Conservation (phyloP, 2,329 filamentous ascomycete genomes). For the Ophiostoma ulmi region DNA sequence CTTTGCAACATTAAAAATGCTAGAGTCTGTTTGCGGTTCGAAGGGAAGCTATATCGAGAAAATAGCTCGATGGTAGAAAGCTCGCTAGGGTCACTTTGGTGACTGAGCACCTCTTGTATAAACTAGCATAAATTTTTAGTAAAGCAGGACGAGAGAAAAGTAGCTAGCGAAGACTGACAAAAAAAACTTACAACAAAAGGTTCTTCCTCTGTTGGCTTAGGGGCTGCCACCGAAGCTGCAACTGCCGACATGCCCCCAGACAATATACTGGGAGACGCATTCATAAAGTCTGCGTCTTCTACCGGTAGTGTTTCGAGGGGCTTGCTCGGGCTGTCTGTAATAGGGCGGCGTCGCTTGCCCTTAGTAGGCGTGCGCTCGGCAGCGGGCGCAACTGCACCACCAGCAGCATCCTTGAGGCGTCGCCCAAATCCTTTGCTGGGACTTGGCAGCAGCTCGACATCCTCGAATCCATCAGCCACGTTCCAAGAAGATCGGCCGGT, state of each 20-base stretch:
- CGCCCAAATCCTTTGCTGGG: constrained; percentile 47
- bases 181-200: constrained; percentile 43
- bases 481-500: constrained; percentile 47
- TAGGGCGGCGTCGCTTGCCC: constrained; percentile 63
- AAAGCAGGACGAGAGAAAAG: no score
- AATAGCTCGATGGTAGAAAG: constrained; percentile 64
- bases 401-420: constrained; percentile 37
- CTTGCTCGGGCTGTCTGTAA: constrained; percentile 61
- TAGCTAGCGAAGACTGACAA: neutral
- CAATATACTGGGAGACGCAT: neutral
- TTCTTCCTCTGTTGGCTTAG: constrained; percentile 24
- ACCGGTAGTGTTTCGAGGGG: constrained; percentile 48
- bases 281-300: constrained; percentile 17
- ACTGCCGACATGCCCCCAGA: neutral
- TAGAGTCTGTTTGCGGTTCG: constrained; percentile 58
- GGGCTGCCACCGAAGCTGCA: neutral
- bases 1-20: constrained; percentile 63
- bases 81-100: constrained; percentile 50
- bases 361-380: constrained; percentile 59
- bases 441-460: constrained; percentile 53
- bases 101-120: constrained; percentile 59
- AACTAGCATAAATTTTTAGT: constrained; percentile 38
- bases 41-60: constrained; percentile 60
- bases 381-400: constrained; percentile 42
- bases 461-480: constrained; percentile 72